phyloP scores from a whole-genome alignment of 805 yeast genomes.

The Kodamaea restingae region DNA sequence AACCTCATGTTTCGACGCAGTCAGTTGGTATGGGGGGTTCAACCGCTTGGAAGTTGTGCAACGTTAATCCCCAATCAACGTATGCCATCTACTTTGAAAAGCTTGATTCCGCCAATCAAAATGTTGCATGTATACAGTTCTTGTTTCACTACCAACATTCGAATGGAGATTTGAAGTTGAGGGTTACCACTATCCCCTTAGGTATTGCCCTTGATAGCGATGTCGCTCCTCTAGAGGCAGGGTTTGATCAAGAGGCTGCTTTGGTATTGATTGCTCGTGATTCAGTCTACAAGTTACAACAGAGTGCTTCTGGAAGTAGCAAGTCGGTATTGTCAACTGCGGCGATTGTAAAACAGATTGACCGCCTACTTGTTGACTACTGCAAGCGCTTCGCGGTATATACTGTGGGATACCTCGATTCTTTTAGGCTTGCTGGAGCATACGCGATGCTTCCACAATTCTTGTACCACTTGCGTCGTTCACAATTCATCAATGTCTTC shows the following conservation, averaged over 20 bases:
- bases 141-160: slow-evolving; percentile 61
- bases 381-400: slow-evolving; percentile 48
- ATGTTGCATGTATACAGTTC: slow-evolving; percentile 46
- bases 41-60: slow-evolving; percentile 57
- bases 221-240: slow-evolving; percentile 37
- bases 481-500: slow-evolving; percentile 61
- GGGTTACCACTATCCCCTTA: slow-evolving; percentile 56
- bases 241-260: slow-evolving; percentile 69
- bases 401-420: slow-evolving; percentile 41
- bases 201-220: slow-evolving; percentile 41
- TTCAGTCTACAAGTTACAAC: slow-evolving; percentile 41
- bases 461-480: slow-evolving; percentile 62
- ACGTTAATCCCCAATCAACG: slow-evolving; percentile 53
- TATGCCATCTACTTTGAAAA: slow-evolving; percentile 58
- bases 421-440: slow-evolving; percentile 47
- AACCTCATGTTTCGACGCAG: slow-evolving; percentile 27
- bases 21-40: slow-evolving; percentile 49
- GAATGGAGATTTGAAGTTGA: slow-evolving; percentile 51
- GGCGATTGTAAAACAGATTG: slow-evolving; percentile 47
- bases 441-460: slow-evolving; percentile 62
- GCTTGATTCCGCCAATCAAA: slow-evolving; percentile 25
- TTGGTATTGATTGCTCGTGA: slow-evolving; percentile 57
- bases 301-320: slow-evolving; percentile 12
- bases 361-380: slow-evolving; percentile 43
- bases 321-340: slow-evolving; percentile 18